Base-by-base conservation (phyloP, 2,329 filamentous ascomycete genomes). In the Stemphylium lycopersici region DNA sequence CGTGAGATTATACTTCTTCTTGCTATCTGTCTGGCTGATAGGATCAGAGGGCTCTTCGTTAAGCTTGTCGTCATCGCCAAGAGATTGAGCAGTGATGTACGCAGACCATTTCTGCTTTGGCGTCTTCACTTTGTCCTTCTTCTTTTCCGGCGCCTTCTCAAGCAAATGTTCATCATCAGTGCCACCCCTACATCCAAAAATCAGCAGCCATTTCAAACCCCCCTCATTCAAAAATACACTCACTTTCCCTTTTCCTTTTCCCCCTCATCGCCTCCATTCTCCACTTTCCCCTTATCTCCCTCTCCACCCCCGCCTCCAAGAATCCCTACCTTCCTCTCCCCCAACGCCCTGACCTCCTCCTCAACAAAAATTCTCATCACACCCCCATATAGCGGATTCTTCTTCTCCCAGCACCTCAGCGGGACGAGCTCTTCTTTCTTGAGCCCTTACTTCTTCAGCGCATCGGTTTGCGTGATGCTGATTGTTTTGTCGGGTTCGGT, bases 391-490 rank as follows among this genome's bases (percentile, higher is more conserved):
- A 52, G 7, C 16, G 45, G 46, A 24, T 55, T 60, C 42, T 37
- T 38, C 41, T 59, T 51, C 32, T 56, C 59, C 16, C 50, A 60
- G 22, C 57, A 51, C 11, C 22, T 22, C 3, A 62, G 11, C 2
- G 43, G 37, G 1, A 2, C 24, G 24, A 64, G 15, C 2, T 61
- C 59, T 13, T 47, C 55, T 15, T 52, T 52, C 46, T 60, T 64
- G 26, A 64, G 26, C 2, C 48, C 52, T n/a, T 62, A 64, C 13
- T 54, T 51, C 24, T 58, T 55, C 12, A 46, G 15, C 2, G 47
- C 51, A n/a, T 62, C 55, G 2, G 49, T 60, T 16, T 64, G 61
- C 4, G 56, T 64, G 38, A 64, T 62, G 1, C 36, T 48, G 13
- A 41, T 45, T 3, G 52, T 45, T 15, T 41, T 48, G 10, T 11